Base-by-base conservation (phyloP, 2,329 filamentous ascomycete genomes). In the Curvularia hawaiiensis region DNA sequence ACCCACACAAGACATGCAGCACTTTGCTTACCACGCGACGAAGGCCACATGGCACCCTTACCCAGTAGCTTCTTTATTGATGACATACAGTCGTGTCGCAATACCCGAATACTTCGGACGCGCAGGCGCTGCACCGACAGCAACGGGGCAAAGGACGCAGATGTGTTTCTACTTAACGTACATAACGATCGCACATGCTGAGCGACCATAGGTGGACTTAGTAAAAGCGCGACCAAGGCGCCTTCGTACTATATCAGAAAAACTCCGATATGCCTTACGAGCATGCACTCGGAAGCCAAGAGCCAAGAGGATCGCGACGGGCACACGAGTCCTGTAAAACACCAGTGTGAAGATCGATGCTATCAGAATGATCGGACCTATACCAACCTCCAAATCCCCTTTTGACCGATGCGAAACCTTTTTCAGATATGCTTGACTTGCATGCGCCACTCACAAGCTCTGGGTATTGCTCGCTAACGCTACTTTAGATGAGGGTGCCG, bases 391-490 rank as follows among this genome's bases (percentile, higher is more conserved):
- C 18, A 30, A 6, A 10, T 4, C 20, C 41, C 24, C 48, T 33
- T 41, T 24, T 41, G 49, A 46, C 41, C 20, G 44, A 31, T 8
- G 31, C 33, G 10, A 56, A 43, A 7, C 12, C 33, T 8, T 20
- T 7, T 1, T 12, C 2, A 11, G 38, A 14, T 3, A 16, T 6
- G 16, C 30, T 6, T 30, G 12, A 20, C 20, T 18, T 14, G 20
- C 10, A 52, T 56, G 45, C 31, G 53, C 26, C 38, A 26, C 33
- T 24, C 16, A 30, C n/a, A 24, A 12, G 2, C 10, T 5, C 2
- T 48, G 22, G 24, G 50, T 7, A 54, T 54, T 58, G 35, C 46
- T 65, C 65, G 62, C 66, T 69, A 62, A 57, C 65, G 66, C 64
- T 50, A 61, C 33, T 57, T 52, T 12, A 54, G 28, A 22, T 58